Evolutionary conservation across 192 early-diverging fungal genomes (phyloP).

Genomic region (Geosiphon pyriformis): DNA sequence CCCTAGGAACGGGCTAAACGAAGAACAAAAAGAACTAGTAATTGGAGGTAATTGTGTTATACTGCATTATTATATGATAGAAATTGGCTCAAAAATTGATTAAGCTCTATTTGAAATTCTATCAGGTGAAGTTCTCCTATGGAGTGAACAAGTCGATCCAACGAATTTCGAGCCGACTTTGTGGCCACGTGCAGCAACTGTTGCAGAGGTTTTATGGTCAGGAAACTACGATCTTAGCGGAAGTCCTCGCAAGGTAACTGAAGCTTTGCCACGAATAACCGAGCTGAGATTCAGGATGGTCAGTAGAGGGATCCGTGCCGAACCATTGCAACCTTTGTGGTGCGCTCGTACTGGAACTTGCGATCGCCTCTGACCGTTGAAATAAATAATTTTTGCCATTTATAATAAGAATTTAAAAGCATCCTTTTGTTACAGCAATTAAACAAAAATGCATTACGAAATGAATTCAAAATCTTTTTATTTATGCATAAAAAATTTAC

Average conservation of each 20-base stretch:
- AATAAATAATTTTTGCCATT: too few species aligned
- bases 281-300: slow-evolving; percentile 70
- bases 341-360: slow-evolving; percentile 34
- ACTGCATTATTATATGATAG: too few species aligned
- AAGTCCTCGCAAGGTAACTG: slow-evolving; percentile 47
- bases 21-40: slow-evolving; percentile 49
- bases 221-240: slow-evolving; percentile 50
- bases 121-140: slow-evolving; percentile 59
- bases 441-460: too few species aligned
- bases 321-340: slow-evolving; percentile 73
- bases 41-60: slow-evolving; percentile 43
- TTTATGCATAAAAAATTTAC: too few species aligned
- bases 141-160: slow-evolving; percentile 67
- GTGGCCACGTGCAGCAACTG: slow-evolving; percentile 69
- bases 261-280: slow-evolving; percentile 60
- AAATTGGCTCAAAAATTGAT: neutral
- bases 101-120: neutral
- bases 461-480: too few species aligned
- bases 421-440: too few species aligned
- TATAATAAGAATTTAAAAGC: too few species aligned
- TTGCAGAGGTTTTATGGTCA: slow-evolving; percentile 67
- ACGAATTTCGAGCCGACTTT: slow-evolving; percentile 58
- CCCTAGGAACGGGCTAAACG: slow-evolving; percentile 46
- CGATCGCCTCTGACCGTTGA: too few species aligned
- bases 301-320: slow-evolving; percentile 56